Base-by-base conservation (phyloP, 495 filamentous ascomycete species). In the Monascus purpureus region DNA sequence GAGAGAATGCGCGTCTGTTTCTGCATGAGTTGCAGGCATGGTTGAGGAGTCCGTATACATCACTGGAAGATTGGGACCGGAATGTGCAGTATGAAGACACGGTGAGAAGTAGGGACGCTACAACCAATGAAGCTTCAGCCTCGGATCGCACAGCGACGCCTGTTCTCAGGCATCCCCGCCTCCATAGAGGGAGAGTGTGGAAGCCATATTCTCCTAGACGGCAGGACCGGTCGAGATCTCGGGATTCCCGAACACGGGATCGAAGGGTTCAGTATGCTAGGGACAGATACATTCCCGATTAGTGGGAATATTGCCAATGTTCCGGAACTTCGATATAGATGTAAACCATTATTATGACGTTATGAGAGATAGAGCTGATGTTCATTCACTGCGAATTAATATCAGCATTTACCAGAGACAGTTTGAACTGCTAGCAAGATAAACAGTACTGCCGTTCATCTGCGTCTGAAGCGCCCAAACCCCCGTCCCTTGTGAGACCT, bases 11-110 rank as follows among this genome's bases (percentile, higher is more conserved):
- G 6, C 58, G 70, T 6, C 50, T 94, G 31, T 90, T 97, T 39
- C 54, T 93, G 29, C 86, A 94, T 55, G 86, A 94, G 50, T 53
- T 94, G 24, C 65, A 72, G 34, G 72, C 72, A 8, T 94, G 81
- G 77, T 50, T 94, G 34, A 63, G 84, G 35, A 92, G 84, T 49
- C 83, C 84, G 1, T 85, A 73, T 45, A 64, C 45, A 0, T 63
- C 62, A 4, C 44, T 92, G 8, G 68, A 72, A 23, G 76, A 74
- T 18, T 94, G 84, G 84, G 85, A 94, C 59, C 66, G 74, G 17
- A 56, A 76, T 51, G 82, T 90, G 8, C 81, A 86, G 45, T 93
- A 94, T 44, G 47, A 53, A 5, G 49, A 58, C 32, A 29, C 34
- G 17, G 17, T 28, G 19, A 16, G 12, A 6, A 29, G 19, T 13